Base-by-base conservation (phyloP, 1,284 basidiomycete species). In the Cutaneotrichosporon sp. region DNA sequence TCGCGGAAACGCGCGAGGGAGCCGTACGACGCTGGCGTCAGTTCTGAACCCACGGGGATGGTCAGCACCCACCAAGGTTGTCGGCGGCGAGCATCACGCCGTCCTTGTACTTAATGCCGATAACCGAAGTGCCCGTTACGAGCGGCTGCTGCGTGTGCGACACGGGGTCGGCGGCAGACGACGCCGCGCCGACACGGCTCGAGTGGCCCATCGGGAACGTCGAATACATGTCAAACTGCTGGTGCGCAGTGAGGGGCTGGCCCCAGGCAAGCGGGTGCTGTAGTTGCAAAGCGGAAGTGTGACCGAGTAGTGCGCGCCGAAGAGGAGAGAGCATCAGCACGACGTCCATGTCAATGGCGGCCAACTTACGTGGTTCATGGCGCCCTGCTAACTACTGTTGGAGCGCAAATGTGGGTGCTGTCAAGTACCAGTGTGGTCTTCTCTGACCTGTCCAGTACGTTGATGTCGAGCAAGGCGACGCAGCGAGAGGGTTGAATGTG, bases 61-160 rank as follows among this genome's bases (percentile, higher is more conserved):
- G 5, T 64, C 62, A 59, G 26, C 30, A 26, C 45, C 5, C 69
- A 92, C 91, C 91, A 47, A 98, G 85, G 65, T 88, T 97, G 79
- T 99, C 94, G 34, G 96, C 90, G n/a, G 96, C 92, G 79, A 99
- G 85, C 90, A 99, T 97, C 62, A 98, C 85, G 3, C 96, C 94
- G 66, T 90, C 91, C 74, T 93, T 91, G 81, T 84, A 98, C 75
- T 88, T 88, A 72, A 98, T 80, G 7, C 88, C 96, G 36, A 98
- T 81, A 8, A 98, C 90, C 52, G 89, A 93, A 4, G 94, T 96
- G 63, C 94, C 96, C 0, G 94, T 98, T 14, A 97, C 91, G 59
- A 98, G 87, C 8, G 96, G 94, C 68, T 94, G 88, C 63, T 63
- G 62, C 12, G 65, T 67, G 51, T 62, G 63, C 14, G 55, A 33